Conservation (phyloP, 2,329 filamentous ascomycete species). For the Orbilia brochopaga region DNA sequence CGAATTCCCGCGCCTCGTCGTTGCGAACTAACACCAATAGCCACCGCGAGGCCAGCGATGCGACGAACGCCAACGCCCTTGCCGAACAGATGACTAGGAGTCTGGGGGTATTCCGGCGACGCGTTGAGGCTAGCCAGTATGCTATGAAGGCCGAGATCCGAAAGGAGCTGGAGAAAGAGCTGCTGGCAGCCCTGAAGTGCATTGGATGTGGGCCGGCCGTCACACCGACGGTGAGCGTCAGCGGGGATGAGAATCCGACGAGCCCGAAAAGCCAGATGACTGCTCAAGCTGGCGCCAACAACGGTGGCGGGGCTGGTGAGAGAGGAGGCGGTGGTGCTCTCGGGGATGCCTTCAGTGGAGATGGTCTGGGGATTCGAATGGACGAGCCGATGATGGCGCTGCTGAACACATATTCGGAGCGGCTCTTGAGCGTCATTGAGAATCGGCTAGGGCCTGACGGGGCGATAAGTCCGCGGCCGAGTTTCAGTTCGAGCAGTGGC, state of each 20-base stretch:
- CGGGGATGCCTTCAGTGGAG: background rate
- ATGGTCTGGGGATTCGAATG: slow-evolving; percentile 40
- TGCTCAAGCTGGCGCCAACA: background rate
- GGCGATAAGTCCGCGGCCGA: slow-evolving; percentile 29
- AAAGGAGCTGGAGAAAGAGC: slow-evolving; percentile 47
- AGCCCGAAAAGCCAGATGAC: slow-evolving; percentile 26
- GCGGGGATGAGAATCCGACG: slow-evolving; percentile 20
- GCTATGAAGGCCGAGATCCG: slow-evolving; percentile 40
- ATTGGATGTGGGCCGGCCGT: slow-evolving; percentile 28
- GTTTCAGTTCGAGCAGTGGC: slow-evolving; percentile 22
- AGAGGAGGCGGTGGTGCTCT: background rate
- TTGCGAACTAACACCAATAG: slow-evolving; percentile 4
- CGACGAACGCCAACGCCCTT: slow-evolving; percentile 42
- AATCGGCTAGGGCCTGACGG: slow-evolving; percentile 33
- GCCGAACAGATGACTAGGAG: slow-evolving; percentile 44
- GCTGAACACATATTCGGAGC: slow-evolving; percentile 45
- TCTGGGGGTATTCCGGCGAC: slow-evolving; percentile 32
- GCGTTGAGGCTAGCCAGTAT: slow-evolving; percentile 42
- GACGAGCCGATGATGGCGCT: slow-evolving; percentile 49
- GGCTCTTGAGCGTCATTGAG: slow-evolving; percentile 41
- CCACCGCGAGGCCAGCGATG: slow-evolving; percentile 34
- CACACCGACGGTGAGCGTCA: slow-evolving; percentile 33
- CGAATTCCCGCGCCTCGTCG: slow-evolving; percentile 21
- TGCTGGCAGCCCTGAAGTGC: slow-evolving; percentile 36
- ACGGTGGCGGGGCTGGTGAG: background rate